Percentiles rank a stretch among this genome's conserved stretches.
phyloP scores from a whole-genome alignment of 2,329 filamentous ascomycete genomes.

The Ambrosiella xylebori region DNA sequence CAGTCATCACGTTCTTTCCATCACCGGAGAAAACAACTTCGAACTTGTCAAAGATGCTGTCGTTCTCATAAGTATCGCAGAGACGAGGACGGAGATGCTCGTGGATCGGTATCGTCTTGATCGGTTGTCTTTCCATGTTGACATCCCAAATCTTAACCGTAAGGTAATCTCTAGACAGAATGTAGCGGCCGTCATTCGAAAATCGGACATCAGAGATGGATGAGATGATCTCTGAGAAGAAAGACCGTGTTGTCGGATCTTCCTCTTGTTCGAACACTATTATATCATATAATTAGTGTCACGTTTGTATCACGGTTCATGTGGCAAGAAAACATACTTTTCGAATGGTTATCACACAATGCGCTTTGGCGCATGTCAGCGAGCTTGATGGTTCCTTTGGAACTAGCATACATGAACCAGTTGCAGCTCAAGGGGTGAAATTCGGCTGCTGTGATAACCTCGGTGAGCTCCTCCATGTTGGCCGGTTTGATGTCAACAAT shows the following conservation, averaged over 20 bases:
- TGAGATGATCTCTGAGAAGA: slow-evolving; percentile 99
- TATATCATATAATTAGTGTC: not conserved
- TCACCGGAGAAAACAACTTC: slow-evolving; percentile 98
- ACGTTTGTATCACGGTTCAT: too few species aligned
- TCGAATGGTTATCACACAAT: slow-evolving; percentile 86
- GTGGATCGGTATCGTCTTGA: slow-evolving; percentile 98
- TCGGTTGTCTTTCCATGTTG: slow-evolving; percentile 92
- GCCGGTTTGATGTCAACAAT: slow-evolving; percentile 99
- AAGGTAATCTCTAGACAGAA: slow-evolving; percentile 90
- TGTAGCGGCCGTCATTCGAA: slow-evolving; percentile 89
- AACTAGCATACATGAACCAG: slow-evolving; percentile 99
- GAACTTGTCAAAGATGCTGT: slow-evolving; percentile 99
- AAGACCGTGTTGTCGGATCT: slow-evolving; percentile 87
- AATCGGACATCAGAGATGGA: slow-evolving; percentile 98
- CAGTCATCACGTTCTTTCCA: slow-evolving; percentile 98
- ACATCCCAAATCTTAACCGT: slow-evolving; percentile 99
- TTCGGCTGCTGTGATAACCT: slow-evolving; percentile 95
- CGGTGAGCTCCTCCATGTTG: slow-evolving; percentile 98
- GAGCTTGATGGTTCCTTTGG: slow-evolving; percentile 96
- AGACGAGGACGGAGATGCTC: slow-evolving; percentile 86
- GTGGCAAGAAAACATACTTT: slow-evolving; percentile 39
- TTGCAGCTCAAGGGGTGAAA: slow-evolving; percentile 97
- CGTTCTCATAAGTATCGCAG: slow-evolving; percentile 97
- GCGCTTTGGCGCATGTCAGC: slow-evolving; percentile 97
- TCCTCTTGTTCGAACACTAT: slow-evolving; percentile 98